Percentiles rank a stretch among this genome's conserved stretches.
Conservation (phyloP, 176 grass and related monocot species). For the Cocos nucifera region DNA sequence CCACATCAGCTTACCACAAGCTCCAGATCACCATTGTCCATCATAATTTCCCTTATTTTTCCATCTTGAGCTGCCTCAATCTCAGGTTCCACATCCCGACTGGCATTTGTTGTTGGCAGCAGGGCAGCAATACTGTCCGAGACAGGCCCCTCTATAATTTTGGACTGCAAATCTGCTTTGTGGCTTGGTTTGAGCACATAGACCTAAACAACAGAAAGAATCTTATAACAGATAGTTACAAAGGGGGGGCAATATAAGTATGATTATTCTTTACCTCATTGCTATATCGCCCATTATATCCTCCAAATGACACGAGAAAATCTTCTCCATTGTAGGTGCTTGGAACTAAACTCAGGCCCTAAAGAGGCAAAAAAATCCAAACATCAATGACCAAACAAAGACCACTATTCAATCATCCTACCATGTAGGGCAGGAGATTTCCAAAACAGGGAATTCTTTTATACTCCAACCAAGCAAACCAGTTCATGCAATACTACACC, state of each 20-base stretch:
- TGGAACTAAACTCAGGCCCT: constrained; percentile 84
- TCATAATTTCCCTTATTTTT: constrained; percentile 87
- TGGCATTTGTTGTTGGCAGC: constrained; percentile 23
- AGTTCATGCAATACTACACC: no score
- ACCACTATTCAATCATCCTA: constrained; percentile 8
- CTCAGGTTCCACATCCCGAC: constrained; percentile 56
- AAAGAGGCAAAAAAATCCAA: constrained; percentile 10
- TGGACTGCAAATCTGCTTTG: constrained; percentile 52
- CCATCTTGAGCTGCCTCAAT: constrained; percentile 71
- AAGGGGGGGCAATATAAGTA: no score
- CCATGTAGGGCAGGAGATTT: no score
- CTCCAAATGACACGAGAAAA: constrained; percentile 95
- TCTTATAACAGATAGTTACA: not conserved
- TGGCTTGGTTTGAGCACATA: constrained; percentile 75
- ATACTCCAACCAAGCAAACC: no score
- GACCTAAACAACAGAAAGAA: constrained; percentile 38
- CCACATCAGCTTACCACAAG: constrained; percentile 3
- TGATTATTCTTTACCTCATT: constrained; percentile 58
- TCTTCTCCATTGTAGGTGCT: constrained; percentile 73
- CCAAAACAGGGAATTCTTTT: no score
- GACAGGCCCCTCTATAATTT: constrained; percentile 25
- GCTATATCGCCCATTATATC: constrained; percentile 94
- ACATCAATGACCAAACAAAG: constrained; percentile 21
- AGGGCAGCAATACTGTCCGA: constrained; percentile 35
- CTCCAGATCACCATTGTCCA: constrained; percentile 55